Evolutionary conservation across 169 alveolate genomes (phyloP).

Genomic region (Theileria annulata): DNA sequence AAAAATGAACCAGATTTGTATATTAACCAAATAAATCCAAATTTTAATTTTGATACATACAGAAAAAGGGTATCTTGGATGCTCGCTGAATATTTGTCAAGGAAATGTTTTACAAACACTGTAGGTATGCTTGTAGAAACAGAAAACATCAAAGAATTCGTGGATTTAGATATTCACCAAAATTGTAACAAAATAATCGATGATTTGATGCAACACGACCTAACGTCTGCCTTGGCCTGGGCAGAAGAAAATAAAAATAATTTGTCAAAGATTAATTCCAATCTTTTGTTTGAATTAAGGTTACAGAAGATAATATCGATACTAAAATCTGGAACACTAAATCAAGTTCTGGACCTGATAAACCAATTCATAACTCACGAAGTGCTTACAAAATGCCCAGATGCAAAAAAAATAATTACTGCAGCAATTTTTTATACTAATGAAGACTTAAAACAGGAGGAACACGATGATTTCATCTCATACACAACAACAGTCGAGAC

Average conservation of each 20-base stretch:
- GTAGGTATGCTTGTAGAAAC: constrained; percentile 9
- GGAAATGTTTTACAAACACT: constrained; percentile 33
- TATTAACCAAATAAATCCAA: neutral
- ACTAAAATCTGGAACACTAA: constrained; percentile 13
- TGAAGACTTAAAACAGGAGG: neutral
- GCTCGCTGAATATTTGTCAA: constrained; percentile 45
- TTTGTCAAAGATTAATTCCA: constrained; percentile 18
- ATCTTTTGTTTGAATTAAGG: constrained; percentile 27
- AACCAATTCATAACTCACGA: constrained; percentile 15
- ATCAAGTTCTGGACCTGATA: constrained; percentile 12
- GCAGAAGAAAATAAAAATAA: constrained; percentile 31
- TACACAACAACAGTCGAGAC: neutral
- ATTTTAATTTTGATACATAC: constrained; percentile 40
- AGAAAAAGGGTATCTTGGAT: constrained; percentile 63
- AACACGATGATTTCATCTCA: neutral
- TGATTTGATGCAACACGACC: constrained; percentile 26
- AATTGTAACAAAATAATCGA: constrained; percentile 10
- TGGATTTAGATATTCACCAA: constrained; percentile 24
- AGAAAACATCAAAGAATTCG: constrained; percentile 32
- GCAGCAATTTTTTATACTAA: constrained; percentile 38
- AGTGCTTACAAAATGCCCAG: constrained; percentile 31
- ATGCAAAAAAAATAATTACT: constrained; percentile 46
- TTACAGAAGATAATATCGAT: constrained; percentile 39
- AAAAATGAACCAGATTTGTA: constrained; percentile 22
- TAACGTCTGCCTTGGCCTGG: constrained; percentile 51